These are phyloP conservation scores for Pogostemon cablin DNA, from an alignment of 257 asterid genomes.

Conservation along the genomic window DNA sequence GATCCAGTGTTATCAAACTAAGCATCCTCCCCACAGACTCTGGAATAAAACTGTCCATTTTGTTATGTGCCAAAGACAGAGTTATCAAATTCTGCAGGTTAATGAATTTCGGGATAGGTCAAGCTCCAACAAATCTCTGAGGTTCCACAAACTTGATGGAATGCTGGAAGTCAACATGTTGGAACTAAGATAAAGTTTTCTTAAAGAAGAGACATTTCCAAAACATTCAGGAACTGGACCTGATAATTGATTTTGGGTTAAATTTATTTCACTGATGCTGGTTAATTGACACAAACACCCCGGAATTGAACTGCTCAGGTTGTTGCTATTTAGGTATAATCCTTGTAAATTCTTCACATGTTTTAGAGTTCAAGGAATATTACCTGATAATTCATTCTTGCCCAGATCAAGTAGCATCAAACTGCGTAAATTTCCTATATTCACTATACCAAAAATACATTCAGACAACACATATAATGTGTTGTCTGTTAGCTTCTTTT, in stretches of 20 bases:
- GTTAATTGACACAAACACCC: background rate
- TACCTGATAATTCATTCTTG: background rate
- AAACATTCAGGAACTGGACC: background rate
- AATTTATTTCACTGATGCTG: background rate
- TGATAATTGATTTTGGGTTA: background rate
- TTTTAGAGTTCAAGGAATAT: background rate
- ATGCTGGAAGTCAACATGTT: background rate
- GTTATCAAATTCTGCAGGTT: background rate
- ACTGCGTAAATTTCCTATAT: background rate
- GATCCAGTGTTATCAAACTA: background rate
- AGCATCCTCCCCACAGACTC: background rate
- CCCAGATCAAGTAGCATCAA: background rate
- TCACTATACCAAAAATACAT: too few species aligned
- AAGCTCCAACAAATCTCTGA: background rate
- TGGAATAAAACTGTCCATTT: background rate
- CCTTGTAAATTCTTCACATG: background rate
- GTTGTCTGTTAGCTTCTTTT: too few species aligned
- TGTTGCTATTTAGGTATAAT: background rate
- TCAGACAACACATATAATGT: too few species aligned
- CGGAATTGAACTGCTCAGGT: slow-evolving; percentile 4
- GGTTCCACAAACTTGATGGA: background rate
- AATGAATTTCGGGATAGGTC: background rate
- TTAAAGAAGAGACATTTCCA: background rate
- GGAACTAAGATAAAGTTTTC: background rate
- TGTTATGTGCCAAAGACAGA: background rate